Evolutionary conservation across 495 filamentous ascomycete genomes (phyloP).

Genomic region (Tuber borchii): DNA sequence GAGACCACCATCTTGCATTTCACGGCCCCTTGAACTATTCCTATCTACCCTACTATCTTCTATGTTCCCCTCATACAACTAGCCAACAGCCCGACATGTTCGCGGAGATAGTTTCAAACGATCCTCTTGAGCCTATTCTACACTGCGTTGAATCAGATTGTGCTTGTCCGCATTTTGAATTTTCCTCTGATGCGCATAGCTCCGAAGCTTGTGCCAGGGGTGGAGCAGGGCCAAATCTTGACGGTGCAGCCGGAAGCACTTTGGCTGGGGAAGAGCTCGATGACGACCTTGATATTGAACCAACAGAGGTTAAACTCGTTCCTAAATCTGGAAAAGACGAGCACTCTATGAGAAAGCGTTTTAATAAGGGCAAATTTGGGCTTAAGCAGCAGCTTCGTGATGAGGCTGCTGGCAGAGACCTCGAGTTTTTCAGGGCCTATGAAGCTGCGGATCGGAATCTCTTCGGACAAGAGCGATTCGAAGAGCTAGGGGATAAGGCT

Average conservation of each 20-base stretch:
- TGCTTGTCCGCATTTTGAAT: slow-evolving; percentile 21
- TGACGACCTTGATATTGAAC: slow-evolving; percentile 8
- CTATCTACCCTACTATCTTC: slow-evolving; percentile 9
- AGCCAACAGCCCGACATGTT: not conserved
- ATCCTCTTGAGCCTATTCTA: not conserved
- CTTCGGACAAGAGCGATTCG: slow-evolving; percentile 24
- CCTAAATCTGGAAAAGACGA: slow-evolving; percentile 3
- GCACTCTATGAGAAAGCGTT: slow-evolving; percentile 15
- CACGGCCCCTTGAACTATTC: slow-evolving; percentile 14
- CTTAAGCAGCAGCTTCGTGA: slow-evolving; percentile 7
- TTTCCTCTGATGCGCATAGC: not conserved
- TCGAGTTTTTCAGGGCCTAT: slow-evolving; percentile 23
- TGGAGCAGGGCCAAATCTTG: slow-evolving; percentile 9
- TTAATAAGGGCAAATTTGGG: slow-evolving; percentile 16
- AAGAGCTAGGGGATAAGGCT: slow-evolving; percentile 17
- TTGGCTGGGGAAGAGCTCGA: slow-evolving; percentile 14
- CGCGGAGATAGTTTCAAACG: not conserved
- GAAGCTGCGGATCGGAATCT: slow-evolving; percentile 19
- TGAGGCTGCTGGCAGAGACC: not conserved
- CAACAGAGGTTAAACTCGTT: not conserved
- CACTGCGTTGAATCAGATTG: slow-evolving; percentile 11
- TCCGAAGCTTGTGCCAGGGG: not conserved
- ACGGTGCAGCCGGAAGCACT: slow-evolving; percentile 23
- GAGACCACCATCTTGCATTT: slow-evolving; percentile 18
- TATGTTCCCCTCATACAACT: slow-evolving; percentile 5